phyloP scores from a whole-genome alignment of 108 stramenopile genomes.

The Aurantiochytrium sp. region DNA sequence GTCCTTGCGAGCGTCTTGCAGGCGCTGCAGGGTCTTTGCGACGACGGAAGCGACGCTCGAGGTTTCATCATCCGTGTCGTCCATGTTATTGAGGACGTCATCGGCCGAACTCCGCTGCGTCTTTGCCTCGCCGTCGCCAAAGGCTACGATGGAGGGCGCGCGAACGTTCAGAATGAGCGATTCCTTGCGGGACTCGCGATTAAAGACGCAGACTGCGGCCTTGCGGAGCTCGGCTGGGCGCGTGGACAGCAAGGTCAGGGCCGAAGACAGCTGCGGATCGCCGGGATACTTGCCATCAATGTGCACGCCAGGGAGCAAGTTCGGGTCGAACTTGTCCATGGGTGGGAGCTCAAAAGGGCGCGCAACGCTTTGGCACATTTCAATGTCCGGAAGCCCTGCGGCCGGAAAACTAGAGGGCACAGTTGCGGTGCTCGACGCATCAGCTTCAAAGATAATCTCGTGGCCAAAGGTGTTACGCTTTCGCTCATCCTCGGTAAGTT shows the following conservation, averaged over 20 bases:
- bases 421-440: constrained; percentile 62
- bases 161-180: neutral
- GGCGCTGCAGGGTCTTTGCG: neutral
- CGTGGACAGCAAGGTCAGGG: neutral
- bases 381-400: constrained; percentile 72
- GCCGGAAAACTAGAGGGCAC: constrained; percentile 66
- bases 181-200: neutral
- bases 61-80: neutral
- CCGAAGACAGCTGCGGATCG: neutral
- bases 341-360: neutral
- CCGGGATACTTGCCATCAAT: neutral
- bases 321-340: neutral
- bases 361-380: constrained; percentile 50
- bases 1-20: neutral
- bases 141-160: neutral
- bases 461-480: constrained; percentile 61
- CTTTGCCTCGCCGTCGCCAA: neutral
- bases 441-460: constrained; percentile 65
- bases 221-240: neutral
- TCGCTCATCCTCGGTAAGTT: constrained; percentile 64
- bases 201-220: neutral
- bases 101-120: neutral
- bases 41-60: neutral
- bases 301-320: neutral
- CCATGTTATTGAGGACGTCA: neutral